These are phyloP conservation scores for Diplodia mutila DNA, from an alignment of 2,329 filamentous ascomycete species.

Conservation along the genomic window DNA sequence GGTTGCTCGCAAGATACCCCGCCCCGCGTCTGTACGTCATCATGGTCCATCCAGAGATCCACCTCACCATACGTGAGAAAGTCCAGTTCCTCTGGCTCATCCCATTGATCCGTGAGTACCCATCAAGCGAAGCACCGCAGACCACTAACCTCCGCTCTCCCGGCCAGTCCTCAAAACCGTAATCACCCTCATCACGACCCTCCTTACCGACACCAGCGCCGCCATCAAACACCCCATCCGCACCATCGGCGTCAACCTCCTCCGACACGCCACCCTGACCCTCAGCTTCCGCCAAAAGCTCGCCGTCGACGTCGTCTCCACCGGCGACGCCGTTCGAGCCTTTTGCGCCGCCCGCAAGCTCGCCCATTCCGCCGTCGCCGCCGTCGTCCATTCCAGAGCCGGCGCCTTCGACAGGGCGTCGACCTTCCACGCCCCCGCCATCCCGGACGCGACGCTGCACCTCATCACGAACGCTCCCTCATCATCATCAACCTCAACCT, in stretches of 20 bases:
- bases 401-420: not conserved
- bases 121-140: not conserved
- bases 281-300: conserved; percentile 36
- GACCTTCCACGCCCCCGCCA: conserved; percentile 1
- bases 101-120: not conserved
- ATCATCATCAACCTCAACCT: not conserved
- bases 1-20: too few species aligned
- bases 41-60: conserved; percentile 3
- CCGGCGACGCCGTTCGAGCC: conserved; percentile 32
- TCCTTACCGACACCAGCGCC: conserved; percentile 28
- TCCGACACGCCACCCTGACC: conserved; percentile 32
- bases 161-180: conserved; percentile 22
- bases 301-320: conserved; percentile 31
- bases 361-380: not conserved
- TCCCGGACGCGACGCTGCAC: conserved; percentile 29
- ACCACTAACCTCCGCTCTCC: too few species aligned
- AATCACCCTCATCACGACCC: conserved; percentile 33
- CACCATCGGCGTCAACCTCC: conserved; percentile 35
- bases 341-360: not conserved
- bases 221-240: conserved; percentile 34
- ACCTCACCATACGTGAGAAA: not conserved
- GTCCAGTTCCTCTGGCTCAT: conserved; percentile 4
- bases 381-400: too few species aligned
- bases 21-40: not conserved
- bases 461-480: not conserved